phyloP scores from a whole-genome alignment of 352 stramenopile genomes.

The Phytophthora tubulina region DNA sequence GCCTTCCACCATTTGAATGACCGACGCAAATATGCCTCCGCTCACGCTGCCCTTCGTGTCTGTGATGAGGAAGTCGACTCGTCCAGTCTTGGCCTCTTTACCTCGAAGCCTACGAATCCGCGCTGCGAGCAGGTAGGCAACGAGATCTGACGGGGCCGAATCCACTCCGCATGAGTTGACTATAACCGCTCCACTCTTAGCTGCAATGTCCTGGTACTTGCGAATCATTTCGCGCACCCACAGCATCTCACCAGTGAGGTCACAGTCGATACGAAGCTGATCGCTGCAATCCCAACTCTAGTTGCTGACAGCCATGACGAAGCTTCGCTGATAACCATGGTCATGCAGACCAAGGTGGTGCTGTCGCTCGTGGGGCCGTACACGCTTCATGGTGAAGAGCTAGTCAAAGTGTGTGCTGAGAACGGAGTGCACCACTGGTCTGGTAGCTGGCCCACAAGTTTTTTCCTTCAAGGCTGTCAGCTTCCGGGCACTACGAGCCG shows the following conservation, averaged over 20 bases:
- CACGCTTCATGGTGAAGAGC: conserved; percentile 70
- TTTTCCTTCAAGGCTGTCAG: conserved; percentile 54
- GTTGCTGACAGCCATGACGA: conserved; percentile 60
- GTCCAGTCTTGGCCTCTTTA: not conserved
- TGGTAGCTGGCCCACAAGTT: conserved; percentile 45
- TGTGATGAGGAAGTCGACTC: conserved; percentile 49
- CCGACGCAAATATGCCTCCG: not conserved
- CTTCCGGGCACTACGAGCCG: conserved; percentile 72
- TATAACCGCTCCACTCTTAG: conserved; percentile 74
- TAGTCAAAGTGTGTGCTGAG: conserved; percentile 85
- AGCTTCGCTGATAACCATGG: conserved; percentile 58
- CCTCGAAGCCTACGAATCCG: not conserved
- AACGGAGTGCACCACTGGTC: conserved; percentile 43
- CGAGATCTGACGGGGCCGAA: conserved; percentile 81
- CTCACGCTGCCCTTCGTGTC: conserved; percentile 20
- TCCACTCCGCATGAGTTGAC: conserved; percentile 89
- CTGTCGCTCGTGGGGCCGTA: conserved; percentile 85
- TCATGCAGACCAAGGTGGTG: conserved; percentile 78
- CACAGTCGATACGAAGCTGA: not conserved
- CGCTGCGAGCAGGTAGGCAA: conserved; percentile 60
- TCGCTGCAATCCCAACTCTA: conserved; percentile 44
- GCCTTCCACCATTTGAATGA: not conserved
- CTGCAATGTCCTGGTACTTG: conserved; percentile 61
- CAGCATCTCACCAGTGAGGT: conserved; percentile 76
- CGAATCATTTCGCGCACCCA: conserved; percentile 82